Evolutionary conservation across 352 stramenopile genomes (phyloP), one percentile per base, ranked within the genome.

Genomic region (Globisporangium splendens): DNA sequence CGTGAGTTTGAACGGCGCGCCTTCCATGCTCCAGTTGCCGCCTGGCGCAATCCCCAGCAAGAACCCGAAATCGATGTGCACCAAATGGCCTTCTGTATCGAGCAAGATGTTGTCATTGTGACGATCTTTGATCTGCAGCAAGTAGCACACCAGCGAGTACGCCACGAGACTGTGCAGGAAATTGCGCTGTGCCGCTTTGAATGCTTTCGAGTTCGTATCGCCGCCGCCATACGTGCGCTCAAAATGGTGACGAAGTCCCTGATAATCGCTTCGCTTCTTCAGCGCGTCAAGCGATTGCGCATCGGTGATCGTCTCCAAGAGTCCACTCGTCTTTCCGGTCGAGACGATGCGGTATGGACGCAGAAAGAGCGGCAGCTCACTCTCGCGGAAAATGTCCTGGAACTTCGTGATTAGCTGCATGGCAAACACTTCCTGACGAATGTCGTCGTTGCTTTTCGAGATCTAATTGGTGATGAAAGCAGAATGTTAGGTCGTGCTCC

Each of bases 31-130:
- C 67, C 97, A 97, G 39, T 93, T 88, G 35, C 92, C 93, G 33
- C 97, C 93, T 31, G 96, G 96, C 20, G 88, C 91, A 55, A 98
- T 96, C 21, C 93, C 95, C 5, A 99, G 79, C 43, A 98, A 86
- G 63, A 98, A 98, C 6, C 96, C 96, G 71, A 98, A 99, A 73
- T 99, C 96, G 56, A 98, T 99, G 79, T 98, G 96, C 41, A 98
- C 84, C 28, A 98, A 60, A 56, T 97, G 83, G 0, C 93, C 93
- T 46, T 91, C 56, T 18, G 65, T 79, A 64, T 98, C 91, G 33
- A 98, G 74, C 52, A 98, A 67, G 55, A 98, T 97, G 56, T 99
- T 98, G 15, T 93, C 96, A 66, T 99, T 99, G 77, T 98, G 96
- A 13, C 93, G 80, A 66, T 98, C 91, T 75, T 98, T 98, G 65